Conservation (phyloP, 2,329 filamentous ascomycete species). For the Exophiala alcalophila region DNA sequence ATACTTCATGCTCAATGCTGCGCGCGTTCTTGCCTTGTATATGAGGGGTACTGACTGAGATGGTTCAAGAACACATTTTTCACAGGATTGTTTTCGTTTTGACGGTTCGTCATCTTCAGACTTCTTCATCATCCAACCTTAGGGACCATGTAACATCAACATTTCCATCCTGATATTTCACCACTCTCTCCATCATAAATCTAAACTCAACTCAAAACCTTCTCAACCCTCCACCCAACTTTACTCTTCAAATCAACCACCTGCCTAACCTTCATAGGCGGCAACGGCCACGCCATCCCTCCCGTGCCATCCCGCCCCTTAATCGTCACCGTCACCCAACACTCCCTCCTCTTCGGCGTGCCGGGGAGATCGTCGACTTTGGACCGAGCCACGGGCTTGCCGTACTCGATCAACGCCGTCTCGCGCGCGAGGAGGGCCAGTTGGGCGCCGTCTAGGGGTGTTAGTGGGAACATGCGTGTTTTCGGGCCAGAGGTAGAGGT, state of each 20-base stretch:
- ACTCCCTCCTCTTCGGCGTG: slow-evolving; percentile 60
- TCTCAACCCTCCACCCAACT: slow-evolving; percentile 38
- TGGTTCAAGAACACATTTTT: no score
- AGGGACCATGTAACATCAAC: no score
- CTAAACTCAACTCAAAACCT: slow-evolving; percentile 22
- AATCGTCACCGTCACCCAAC: slow-evolving; percentile 78
- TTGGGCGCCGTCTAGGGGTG: slow-evolving; percentile 71
- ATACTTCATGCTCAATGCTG: no score
- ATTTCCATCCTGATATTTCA: no score
- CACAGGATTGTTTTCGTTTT: no score
- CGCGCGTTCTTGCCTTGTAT: no score
- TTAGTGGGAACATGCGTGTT: slow-evolving; percentile 84
- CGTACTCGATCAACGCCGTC: slow-evolving; percentile 77
- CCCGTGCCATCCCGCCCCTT: slow-evolving; percentile 58
- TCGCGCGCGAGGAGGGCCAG: slow-evolving; percentile 76
- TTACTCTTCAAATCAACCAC: slow-evolving; percentile 71
- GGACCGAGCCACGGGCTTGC: slow-evolving; percentile 88
- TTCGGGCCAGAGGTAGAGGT: slow-evolving; percentile 57
- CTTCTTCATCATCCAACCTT: no score
- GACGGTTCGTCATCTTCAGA: no score
- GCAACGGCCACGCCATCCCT: slow-evolving; percentile 73
- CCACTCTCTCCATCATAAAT: no score
- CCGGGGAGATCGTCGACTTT: slow-evolving; percentile 60
- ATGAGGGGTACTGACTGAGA: no score
- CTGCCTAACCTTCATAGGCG: slow-evolving; percentile 80